Evolutionary conservation across 1,139 yeast species (phyloP), one percentile per base, ranked within the genome.

Genomic region (Yarrowia galli): DNA sequence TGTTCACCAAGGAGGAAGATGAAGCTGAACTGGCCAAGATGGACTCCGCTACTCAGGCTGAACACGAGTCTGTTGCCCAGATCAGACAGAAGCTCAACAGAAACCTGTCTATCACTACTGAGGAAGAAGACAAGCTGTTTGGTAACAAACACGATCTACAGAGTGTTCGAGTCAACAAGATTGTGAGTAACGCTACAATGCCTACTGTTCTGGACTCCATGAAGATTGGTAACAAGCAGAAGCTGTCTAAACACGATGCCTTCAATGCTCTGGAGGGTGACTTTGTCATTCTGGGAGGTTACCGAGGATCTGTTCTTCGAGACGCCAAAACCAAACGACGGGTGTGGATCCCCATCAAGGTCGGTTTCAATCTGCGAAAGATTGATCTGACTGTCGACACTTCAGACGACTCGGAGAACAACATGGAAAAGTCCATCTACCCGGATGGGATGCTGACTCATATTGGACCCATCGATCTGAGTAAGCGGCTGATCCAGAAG

Each of bases 301-400:
- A 90, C 76, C 81, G 98, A 73, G 98, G 98, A 1, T 87, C 92
- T 36, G 84, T 89, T n/a, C 78, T 92, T 68, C 77, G 96, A 61
- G 96, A 91, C 73, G 75, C 85, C 0, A 81, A 81, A 42, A 88
- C 96, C 0, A 79, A 82, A 20, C 85, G 88, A 70, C 81, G 95
- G 66, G 85, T 90, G 0, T 92, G 98, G 98, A 85, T 92, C 42
- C 98, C 98, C 0, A 76, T 92, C 40, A 89, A 89, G 73, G 97
- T 96, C 0, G 97, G 97, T 0, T 83, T 92, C 68, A 87, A 91
- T 72, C 79, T 92, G 54, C 80, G 89, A 23, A 89, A 87, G 73
- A 85, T 89, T 69, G 87, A 90, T 78, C 79, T 92, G 36, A 78
- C 87, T 9, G 80, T 92, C 18, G 97, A 97, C 0, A 95, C 96